Conservation (phyloP, 163 green algal species). For the Scenedesmus sp. region DNA sequence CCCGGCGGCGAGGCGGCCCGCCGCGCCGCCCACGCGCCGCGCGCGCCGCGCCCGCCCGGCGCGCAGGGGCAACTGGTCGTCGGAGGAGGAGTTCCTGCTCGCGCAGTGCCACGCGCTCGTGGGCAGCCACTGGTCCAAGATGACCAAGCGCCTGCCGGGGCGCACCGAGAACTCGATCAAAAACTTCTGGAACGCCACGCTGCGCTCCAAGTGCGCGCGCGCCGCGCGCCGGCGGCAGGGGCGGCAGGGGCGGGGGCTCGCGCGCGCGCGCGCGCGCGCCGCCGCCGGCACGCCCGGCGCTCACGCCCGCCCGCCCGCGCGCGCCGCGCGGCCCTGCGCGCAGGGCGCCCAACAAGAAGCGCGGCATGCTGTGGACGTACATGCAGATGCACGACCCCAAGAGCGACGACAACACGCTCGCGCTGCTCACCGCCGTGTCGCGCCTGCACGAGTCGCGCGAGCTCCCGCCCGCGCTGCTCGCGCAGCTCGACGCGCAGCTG, state of each 20-base stretch:
- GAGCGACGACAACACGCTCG: slow-evolving; percentile 10
- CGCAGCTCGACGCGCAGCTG: slow-evolving; percentile 13
- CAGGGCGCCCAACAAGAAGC: slow-evolving; percentile 49
- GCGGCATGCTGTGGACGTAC: slow-evolving; percentile 47
- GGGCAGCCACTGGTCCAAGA: slow-evolving; percentile 85
- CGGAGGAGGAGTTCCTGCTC: slow-evolving; percentile 46
- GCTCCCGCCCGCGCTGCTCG: slow-evolving; percentile 7
- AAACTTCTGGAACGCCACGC: slow-evolving; percentile 91
- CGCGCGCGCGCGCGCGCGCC: neutral
- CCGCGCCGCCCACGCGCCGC: neutral
- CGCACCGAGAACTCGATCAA: slow-evolving; percentile 90
- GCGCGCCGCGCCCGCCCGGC: neutral
- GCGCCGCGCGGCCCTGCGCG: neutral
- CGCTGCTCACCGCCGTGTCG: neutral
- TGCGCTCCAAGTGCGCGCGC: slow-evolving; percentile 64
- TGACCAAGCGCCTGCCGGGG: slow-evolving; percentile 78
- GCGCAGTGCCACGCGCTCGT: slow-evolving; percentile 65
- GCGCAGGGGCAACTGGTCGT: slow-evolving; percentile 42
- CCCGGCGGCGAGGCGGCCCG: no score
- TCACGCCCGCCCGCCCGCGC: neutral
- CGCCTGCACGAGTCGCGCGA: slow-evolving; percentile 21
- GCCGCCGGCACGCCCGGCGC: no score
- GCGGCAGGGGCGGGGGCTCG: neutral
- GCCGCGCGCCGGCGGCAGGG: neutral
- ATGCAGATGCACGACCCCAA: slow-evolving; percentile 42